These are phyloP conservation scores for Globisporangium nunn DNA, from an alignment of 352 stramenopile species.

Conservation along the genomic window DNA sequence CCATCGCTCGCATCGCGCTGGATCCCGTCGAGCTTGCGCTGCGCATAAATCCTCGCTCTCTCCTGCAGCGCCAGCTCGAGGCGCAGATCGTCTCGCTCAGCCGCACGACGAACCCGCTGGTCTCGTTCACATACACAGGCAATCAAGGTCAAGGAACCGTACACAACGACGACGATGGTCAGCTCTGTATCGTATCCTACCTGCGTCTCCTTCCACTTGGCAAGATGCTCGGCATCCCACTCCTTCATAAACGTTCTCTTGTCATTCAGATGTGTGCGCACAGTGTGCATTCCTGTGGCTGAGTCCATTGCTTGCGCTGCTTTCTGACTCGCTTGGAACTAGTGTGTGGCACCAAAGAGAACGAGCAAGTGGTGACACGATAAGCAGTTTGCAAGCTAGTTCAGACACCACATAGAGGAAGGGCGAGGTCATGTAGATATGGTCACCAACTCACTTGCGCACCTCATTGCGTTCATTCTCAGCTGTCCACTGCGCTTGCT, in stretches of 20 bases:
- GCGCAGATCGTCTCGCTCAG: constrained; percentile 44
- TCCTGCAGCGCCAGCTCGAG: constrained; percentile 57
- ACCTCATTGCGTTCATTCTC: constrained; percentile 45
- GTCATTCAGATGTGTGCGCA: constrained; percentile 45
- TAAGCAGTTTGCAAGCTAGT: not conserved
- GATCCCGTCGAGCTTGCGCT: constrained; percentile 19
- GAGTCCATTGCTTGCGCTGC: constrained; percentile 15
- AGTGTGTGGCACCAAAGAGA: not conserved
- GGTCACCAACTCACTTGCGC: not conserved
- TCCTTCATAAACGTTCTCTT: constrained; percentile 52
- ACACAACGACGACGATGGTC: not conserved
- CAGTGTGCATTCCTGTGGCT: constrained; percentile 16
- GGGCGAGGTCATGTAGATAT: no score
- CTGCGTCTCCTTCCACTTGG: constrained; percentile 53
- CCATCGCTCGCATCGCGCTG: constrained; percentile 35
- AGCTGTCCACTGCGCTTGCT: constrained; percentile 44
- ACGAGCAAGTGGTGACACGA: not conserved
- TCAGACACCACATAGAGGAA: no score
- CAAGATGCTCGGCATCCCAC: constrained; percentile 48
- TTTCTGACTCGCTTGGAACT: constrained; percentile 29
- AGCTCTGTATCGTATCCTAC: constrained; percentile 8
- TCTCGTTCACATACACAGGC: not conserved
- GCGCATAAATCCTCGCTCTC: constrained; percentile 23
- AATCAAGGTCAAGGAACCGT: no score
- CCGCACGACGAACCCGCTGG: constrained; percentile 24